Conservation (phyloP, 176 grass and related monocot species). For the Hordeum vulgare region MorexV3_pseudomolecules_assembly NC_058524.1:479106516-479107015, state of each 20-base stretch:
- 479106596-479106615: not conserved
- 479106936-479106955: not conserved
- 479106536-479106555: not conserved
- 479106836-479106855: not conserved
- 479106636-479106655: not conserved
- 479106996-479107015: not conserved
- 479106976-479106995: not conserved
- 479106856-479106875: not conserved
- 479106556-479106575: not conserved
- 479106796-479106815: conserved; percentile 38
- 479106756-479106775: conserved; percentile 81
- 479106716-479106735: too few species aligned
- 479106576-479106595: not conserved
- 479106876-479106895: not conserved
- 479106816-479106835: not conserved
- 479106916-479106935: not conserved
- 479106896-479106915: not conserved
- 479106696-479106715: not conserved
- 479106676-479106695: not conserved
- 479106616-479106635: not conserved
- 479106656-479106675: not conserved
- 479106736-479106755: conserved; percentile 48
- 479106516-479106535: not conserved
- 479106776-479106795: conserved; percentile 86
- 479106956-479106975: not conserved